Percentiles rank a stretch among this genome's conserved stretches.
phyloP scores from a whole-genome alignment of 1,284 basidiomycete species.

The Austroboletus novae-zelandiae region DNA sequence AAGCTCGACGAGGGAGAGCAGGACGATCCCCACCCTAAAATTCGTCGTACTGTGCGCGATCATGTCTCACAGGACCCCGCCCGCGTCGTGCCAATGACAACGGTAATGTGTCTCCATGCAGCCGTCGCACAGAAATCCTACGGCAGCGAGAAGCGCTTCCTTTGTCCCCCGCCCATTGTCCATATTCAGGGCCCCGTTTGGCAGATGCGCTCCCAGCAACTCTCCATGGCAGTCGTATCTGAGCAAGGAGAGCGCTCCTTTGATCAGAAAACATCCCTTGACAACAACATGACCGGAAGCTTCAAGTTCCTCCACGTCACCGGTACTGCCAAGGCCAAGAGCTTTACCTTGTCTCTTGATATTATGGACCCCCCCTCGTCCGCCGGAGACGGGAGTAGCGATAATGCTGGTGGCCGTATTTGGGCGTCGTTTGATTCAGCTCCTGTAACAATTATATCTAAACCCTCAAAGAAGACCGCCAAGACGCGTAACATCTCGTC shows the following conservation, averaged over 20 bases:
- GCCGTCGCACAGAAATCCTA: conserved; percentile 92
- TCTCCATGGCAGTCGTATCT: conserved; percentile 83
- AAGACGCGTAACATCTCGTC: conserved; percentile 93
- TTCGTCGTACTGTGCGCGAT: conserved; percentile 76
- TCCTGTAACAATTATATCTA: conserved; percentile 92
- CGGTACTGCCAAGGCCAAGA: conserved; percentile 85
- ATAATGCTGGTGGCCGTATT: conserved; percentile 57
- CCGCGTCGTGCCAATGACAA: conserved; percentile 81
- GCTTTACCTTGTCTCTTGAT: conserved; percentile 82
- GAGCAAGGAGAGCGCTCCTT: conserved; percentile 80
- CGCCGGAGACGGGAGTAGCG: conserved; percentile 51
- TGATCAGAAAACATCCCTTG: conserved; percentile 77
- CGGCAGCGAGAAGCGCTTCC: conserved; percentile 87
- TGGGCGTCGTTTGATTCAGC: conserved; percentile 93
- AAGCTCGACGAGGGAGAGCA: conserved; percentile 67
- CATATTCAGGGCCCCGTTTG: conserved; percentile 83
- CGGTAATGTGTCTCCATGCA: conserved; percentile 83
- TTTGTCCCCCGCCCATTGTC: conserved; percentile 86
- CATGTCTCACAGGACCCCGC: conserved; percentile 70
- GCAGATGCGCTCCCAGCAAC: conserved; percentile 75
- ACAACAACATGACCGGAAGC: conserved; percentile 78
- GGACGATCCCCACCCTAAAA: conserved; percentile 74
- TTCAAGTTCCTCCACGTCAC: conserved; percentile 91
- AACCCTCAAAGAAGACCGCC: conserved; percentile 95
- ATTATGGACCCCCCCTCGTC: conserved; percentile 65